Evolutionary conservation across 306 rosid species (phyloP).

Genomic region (Quercus variabilis): DNA sequence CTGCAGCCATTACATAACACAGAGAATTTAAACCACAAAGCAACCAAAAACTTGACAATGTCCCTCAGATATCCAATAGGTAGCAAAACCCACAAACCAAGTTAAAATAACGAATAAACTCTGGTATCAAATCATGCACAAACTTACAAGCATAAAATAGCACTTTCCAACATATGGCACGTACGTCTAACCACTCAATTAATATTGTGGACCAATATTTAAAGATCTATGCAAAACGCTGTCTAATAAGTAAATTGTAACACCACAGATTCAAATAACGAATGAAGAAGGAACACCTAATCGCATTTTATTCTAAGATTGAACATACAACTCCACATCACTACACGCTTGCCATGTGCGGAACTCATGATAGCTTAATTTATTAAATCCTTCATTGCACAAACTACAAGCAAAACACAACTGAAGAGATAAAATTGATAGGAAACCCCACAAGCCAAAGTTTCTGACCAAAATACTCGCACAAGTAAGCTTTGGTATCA

Average conservation of each 20-base stretch:
- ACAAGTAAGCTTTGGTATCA: neutral
- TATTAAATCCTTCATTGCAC: neutral
- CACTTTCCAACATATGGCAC: neutral
- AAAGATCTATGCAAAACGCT: constrained; percentile 15
- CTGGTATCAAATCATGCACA: neutral
- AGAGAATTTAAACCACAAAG: neutral
- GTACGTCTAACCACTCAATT: neutral
- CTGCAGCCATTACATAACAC: neutral
- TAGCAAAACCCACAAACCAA: neutral
- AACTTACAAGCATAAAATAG: neutral
- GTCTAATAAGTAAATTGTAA: neutral
- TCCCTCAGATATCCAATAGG: neutral
- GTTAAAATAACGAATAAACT: neutral
- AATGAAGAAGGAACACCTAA: neutral
- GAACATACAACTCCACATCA: constrained; percentile 17
- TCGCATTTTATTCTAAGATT: constrained; percentile 1
- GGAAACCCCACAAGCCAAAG: neutral
- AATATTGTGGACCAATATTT: constrained; percentile 2
- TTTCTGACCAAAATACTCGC: neutral
- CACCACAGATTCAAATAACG: neutral
- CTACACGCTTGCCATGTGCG: neutral
- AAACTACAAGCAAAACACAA: neutral
- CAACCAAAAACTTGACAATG: neutral
- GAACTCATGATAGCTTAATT: neutral
- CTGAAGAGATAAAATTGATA: neutral